Conservation (phyloP, 805 yeast species). For the Teunomyces aglyptinius region DNA sequence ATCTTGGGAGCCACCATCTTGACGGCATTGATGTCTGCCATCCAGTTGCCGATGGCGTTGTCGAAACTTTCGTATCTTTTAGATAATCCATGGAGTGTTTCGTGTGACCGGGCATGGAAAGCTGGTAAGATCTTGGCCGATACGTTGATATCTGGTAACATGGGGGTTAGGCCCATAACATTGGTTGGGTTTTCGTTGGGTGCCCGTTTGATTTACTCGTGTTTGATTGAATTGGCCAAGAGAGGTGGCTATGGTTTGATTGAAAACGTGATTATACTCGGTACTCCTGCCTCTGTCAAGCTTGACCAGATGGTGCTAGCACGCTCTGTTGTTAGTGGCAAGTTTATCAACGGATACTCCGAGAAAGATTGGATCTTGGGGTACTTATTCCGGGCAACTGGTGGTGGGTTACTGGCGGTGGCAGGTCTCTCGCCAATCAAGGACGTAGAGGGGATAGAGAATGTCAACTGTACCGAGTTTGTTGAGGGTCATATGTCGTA, state of each 20-base stretch:
- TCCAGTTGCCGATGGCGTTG: conserved; percentile 88
- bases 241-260: conserved; percentile 84
- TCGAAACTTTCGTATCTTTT: conserved; percentile 84
- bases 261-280: conserved; percentile 84
- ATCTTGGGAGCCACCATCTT: conserved; percentile 88
- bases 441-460: conserved; percentile 63
- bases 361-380: conserved; percentile 95
- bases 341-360: conserved; percentile 86
- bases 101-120: conserved; percentile 95
- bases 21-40: conserved; percentile 86
- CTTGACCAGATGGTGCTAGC: conserved; percentile 75
- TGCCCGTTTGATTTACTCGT: conserved; percentile 86
- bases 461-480: conserved; percentile 78
- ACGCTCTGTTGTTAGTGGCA: conserved; percentile 83
- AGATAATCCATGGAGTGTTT: conserved; percentile 98
- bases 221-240: conserved; percentile 80
- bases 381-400: conserved; percentile 89
- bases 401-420: conserved; percentile 90
- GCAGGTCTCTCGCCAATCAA: conserved; percentile 84
- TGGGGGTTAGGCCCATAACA: conserved; percentile 91
- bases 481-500: conserved; percentile 98
- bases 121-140: conserved; percentile 92
- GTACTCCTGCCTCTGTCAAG: conserved; percentile 81
- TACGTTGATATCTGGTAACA: conserved; percentile 77
- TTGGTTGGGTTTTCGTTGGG: conserved; percentile 93